Conservation (phyloP, 2,329 filamentous ascomycete genomes). For the Cordyceps tenuipes region DNA sequence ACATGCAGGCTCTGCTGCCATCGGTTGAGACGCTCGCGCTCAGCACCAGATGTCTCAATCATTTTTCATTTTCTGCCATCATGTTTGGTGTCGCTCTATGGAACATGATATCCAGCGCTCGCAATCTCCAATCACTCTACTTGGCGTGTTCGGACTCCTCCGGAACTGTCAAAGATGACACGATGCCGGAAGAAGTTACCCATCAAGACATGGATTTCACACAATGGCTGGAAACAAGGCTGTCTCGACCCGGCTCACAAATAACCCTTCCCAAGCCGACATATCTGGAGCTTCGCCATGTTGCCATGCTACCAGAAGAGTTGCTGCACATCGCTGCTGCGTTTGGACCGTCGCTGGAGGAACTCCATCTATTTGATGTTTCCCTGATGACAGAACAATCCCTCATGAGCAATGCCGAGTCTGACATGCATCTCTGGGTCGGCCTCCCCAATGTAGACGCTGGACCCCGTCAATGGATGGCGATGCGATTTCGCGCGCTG, state of each 20-base stretch:
- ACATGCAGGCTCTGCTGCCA: constrained; percentile 35
- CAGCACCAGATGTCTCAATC: constrained; percentile 37
- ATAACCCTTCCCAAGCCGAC: constrained; percentile 26
- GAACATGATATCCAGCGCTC: constrained; percentile 39
- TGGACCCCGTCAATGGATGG: constrained; percentile 31
- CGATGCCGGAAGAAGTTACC: background rate
- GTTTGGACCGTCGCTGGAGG: constrained; percentile 31
- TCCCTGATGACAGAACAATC: constrained; percentile 35
- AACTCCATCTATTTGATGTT: constrained; percentile 38
- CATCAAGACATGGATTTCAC: constrained; percentile 27
- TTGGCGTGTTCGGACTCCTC: constrained; percentile 27
- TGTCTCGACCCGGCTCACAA: background rate
- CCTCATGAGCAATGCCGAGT: constrained; percentile 24
- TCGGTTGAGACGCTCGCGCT: constrained; percentile 38
- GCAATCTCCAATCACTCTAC: constrained; percentile 37
- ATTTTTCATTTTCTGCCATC: constrained; percentile 24
- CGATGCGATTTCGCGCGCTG: constrained; percentile 30
- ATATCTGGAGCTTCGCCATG: constrained; percentile 35
- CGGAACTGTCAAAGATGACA: background rate
- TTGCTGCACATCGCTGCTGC: constrained; percentile 27
- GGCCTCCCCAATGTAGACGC: constrained; percentile 36
- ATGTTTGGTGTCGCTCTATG: constrained; percentile 39
- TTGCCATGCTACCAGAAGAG: constrained; percentile 30
- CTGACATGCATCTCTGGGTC: constrained; percentile 34
- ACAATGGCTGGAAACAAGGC: constrained; percentile 19